These are phyloP conservation scores for Diaporthe aspalathi DNA, from an alignment of 2,329 filamentous ascomycete species.

Conservation along the genomic window DNA sequence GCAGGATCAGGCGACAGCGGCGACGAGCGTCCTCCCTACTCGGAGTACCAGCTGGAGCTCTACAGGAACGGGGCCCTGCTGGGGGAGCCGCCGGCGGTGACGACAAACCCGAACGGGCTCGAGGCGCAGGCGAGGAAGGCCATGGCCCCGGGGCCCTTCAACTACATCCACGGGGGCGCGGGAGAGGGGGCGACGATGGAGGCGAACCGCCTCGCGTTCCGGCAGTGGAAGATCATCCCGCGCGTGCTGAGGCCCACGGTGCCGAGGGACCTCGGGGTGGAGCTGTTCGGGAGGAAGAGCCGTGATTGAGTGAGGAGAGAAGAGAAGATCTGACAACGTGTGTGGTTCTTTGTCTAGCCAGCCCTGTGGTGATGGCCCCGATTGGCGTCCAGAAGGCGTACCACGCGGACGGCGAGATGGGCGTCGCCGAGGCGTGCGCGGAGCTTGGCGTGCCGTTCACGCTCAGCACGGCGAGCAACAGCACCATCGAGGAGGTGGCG, in stretches of 20 bases:
- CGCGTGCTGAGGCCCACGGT: constrained; percentile 59
- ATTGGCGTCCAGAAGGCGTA: constrained; percentile 77
- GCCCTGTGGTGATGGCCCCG: constrained; percentile 72
- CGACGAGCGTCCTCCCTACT: constrained; percentile 39
- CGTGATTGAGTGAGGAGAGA: constrained; percentile 44
- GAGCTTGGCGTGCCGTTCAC: constrained; percentile 73
- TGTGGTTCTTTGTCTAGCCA: constrained; percentile 2
- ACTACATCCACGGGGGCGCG: constrained; percentile 72
- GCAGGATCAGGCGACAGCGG: constrained; percentile 18
- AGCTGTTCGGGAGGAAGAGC: constrained; percentile 64
- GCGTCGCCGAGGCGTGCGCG: constrained; percentile 71
- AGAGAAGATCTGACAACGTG: constrained; percentile 32
- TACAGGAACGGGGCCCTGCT: constrained; percentile 64
- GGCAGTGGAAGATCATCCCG: constrained; percentile 63
- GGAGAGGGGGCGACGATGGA: constrained; percentile 71
- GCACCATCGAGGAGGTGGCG: constrained; percentile 70
- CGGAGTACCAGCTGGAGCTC: constrained; percentile 52
- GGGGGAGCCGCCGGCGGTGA: constrained; percentile 61
- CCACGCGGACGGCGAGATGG: constrained; percentile 73
- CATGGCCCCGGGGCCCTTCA: constrained; percentile 62
- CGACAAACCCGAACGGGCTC: constrained; percentile 68
- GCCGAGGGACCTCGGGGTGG: constrained; percentile 60
- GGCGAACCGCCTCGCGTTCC: constrained; percentile 68
- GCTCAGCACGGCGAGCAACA: constrained; percentile 72
- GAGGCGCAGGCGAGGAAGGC: constrained; percentile 64